phyloP scores from a whole-genome alignment of 495 filamentous ascomycete genomes.

The Copromyces sp. region DNA sequence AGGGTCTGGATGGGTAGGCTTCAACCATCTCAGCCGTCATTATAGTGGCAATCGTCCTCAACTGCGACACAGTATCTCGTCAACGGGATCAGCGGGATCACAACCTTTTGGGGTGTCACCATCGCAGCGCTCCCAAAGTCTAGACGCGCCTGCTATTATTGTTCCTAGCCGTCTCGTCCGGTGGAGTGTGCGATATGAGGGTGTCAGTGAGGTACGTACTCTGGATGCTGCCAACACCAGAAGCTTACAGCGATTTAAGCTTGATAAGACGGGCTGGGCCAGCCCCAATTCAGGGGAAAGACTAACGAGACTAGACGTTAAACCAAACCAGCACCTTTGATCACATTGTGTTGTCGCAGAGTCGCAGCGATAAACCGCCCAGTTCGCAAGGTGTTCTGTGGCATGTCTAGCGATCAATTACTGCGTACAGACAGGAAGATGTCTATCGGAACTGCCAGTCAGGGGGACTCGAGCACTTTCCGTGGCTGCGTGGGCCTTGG shows the following conservation, averaged over 20 bases:
- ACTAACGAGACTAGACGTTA: not conserved
- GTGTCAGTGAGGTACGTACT: not conserved
- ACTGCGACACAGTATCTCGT: not conserved
- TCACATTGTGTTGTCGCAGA: not conserved
- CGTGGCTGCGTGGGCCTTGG: not conserved
- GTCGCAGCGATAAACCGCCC: not conserved
- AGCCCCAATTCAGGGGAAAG: not conserved
- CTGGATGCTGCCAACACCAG: not conserved
- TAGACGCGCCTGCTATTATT: not conserved
- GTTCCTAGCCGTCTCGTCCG: not conserved
- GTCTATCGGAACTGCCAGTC: not conserved
- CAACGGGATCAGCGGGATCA: not conserved
- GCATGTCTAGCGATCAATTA: not conserved
- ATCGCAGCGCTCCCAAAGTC: not conserved
- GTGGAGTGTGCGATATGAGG: not conserved
- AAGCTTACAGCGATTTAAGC: not conserved
- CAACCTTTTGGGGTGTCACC: not conserved
- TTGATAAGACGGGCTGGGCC: not conserved
- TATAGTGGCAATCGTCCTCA: not conserved
- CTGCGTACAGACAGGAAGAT: not conserved
- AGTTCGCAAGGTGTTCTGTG: not conserved
- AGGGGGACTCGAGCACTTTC: not conserved
- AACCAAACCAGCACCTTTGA: not conserved
- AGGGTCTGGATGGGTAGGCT: not conserved
- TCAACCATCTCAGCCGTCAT: not conserved